Conservation (phyloP, 345 rosid genomes). For the Sapria himalayana region DNA sequence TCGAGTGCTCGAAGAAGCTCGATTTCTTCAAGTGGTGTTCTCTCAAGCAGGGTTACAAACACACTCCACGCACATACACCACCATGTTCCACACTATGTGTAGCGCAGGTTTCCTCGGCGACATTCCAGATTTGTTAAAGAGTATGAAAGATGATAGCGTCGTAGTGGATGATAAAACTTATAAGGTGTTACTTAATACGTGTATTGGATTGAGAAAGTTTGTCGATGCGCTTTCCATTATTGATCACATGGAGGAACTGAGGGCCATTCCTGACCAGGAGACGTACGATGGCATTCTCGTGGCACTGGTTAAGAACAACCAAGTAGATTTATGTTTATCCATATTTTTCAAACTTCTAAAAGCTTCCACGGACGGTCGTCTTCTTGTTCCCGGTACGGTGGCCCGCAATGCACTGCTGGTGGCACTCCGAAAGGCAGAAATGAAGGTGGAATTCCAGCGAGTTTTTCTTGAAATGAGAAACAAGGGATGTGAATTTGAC, state of each 20-base stretch:
- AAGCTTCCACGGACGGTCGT: constrained; percentile 9
- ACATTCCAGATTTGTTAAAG: constrained; percentile 32
- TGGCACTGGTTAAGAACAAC: constrained; percentile 43
- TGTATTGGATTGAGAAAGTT: constrained; percentile 37
- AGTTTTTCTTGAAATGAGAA: constrained; percentile 27
- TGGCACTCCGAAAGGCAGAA: constrained; percentile 35
- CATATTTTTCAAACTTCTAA: constrained; percentile 50
- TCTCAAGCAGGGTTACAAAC: constrained; percentile 35
- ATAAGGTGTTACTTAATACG: constrained; percentile 36
- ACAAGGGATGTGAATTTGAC: constrained; percentile 34
- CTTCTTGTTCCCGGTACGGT: constrained; percentile 22
- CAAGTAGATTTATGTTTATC: constrained; percentile 38
- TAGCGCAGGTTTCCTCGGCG: constrained; percentile 31
- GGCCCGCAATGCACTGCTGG: constrained; percentile 49
- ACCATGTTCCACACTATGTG: constrained; percentile 42
- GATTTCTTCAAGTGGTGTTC: constrained; percentile 52
- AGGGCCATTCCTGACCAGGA: constrained; percentile 23
- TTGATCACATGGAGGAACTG: constrained; percentile 55
- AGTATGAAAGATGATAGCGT: constrained; percentile 50
- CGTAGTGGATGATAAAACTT: constrained; percentile 28
- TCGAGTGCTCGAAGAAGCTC: constrained; percentile 36
- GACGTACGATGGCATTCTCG: constrained; percentile 41
- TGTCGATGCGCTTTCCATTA: constrained; percentile 40
- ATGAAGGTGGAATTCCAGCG: constrained; percentile 36
- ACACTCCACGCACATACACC: constrained; percentile 39